A percentile compares a stretch with the other conserved stretches of the same genome.
phyloP scores from a whole-genome alignment of 371 early-diverging fungal genomes.

The Syncephalis fuscata region DNA sequence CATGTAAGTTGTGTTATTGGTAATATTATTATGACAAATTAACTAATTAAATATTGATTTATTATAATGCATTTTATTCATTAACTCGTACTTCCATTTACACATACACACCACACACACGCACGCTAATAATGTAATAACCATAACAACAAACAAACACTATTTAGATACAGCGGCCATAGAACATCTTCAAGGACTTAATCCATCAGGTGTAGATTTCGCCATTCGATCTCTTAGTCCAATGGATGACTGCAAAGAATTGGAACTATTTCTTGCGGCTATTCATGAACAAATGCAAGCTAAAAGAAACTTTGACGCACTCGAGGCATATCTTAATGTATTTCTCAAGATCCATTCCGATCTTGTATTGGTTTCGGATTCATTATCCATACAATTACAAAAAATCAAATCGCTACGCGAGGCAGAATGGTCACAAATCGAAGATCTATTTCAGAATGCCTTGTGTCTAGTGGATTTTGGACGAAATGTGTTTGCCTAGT shows the following conservation, averaged over 20 bases:
- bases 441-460: slow-evolving; percentile 61
- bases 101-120: no score
- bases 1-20: no score
- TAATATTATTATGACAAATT: no score
- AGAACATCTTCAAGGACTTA: slow-evolving; percentile 44
- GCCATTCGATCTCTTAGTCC: slow-evolving; percentile 63
- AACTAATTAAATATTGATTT: no score
- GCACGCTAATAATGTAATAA: no score
- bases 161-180: slow-evolving; percentile 28
- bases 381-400: slow-evolving; percentile 9
- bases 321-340: slow-evolving; percentile 60
- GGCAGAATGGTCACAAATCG: slow-evolving; percentile 40
- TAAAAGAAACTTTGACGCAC: slow-evolving; percentile 70
- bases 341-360: slow-evolving; percentile 67
- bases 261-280: slow-evolving; percentile 42
- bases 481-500: slow-evolving; percentile 15
- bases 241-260: slow-evolving; percentile 30
- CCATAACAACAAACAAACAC: no score
- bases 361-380: slow-evolving; percentile 27
- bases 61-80: no score
- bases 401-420: slow-evolving; percentile 17
- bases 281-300: slow-evolving; percentile 33
- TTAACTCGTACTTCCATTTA: no score
- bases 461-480: slow-evolving; percentile 69
- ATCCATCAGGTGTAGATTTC: slow-evolving; percentile 70